Percentiles rank a stretch among this genome's conserved stretches.
Evolutionary conservation across 1,284 basidiomycete genomes (phyloP).

Genomic region (Athelia sp.): DNA sequence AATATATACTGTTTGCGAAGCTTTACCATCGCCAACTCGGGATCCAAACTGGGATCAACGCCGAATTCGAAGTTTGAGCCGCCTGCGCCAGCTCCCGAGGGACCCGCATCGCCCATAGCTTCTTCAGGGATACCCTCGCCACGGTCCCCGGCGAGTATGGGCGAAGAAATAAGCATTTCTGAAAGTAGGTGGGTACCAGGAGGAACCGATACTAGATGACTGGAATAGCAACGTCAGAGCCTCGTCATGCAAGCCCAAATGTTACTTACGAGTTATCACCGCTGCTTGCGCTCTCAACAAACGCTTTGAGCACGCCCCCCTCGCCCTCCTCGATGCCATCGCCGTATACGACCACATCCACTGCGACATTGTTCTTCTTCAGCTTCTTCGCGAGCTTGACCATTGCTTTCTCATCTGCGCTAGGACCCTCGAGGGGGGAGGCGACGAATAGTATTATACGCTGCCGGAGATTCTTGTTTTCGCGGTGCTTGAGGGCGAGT

Average conservation of each 20-base stretch:
- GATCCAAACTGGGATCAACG: constrained; percentile 92
- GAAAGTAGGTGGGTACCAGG: constrained; percentile 80
- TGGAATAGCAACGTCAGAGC: constrained; percentile 31
- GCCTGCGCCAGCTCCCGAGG: constrained; percentile 40
- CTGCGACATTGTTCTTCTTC: constrained; percentile 98
- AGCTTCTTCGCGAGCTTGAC: constrained; percentile 92
- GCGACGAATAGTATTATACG: constrained; percentile 92
- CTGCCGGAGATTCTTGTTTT: constrained; percentile 98
- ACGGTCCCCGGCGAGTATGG: constrained; percentile 80
- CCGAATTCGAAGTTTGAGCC: constrained; percentile 79
- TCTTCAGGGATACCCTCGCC: constrained; percentile 61
- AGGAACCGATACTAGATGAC: constrained; percentile 81
- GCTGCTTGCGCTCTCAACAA: constrained; percentile 75
- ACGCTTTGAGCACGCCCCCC: constrained; percentile 60
- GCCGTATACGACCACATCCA: constrained; percentile 86
- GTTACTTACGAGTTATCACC: constrained; percentile 82
- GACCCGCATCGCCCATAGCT: constrained; percentile 47
- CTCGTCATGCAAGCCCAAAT: too few relatives aligned
- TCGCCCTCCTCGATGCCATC: constrained; percentile 67
- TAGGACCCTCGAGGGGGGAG: constrained; percentile 72
- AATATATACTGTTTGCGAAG: neutral
- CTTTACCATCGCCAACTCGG: constrained; percentile 92
- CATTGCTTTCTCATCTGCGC: constrained; percentile 71
- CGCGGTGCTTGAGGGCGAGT: constrained; percentile 94
- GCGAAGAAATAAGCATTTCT: constrained; percentile 78